A percentile compares a stretch with the other conserved stretches of the same genome.
Conservation (phyloP, 768 basidiomycete genomes). For the Tulasnella sp. region DNA sequence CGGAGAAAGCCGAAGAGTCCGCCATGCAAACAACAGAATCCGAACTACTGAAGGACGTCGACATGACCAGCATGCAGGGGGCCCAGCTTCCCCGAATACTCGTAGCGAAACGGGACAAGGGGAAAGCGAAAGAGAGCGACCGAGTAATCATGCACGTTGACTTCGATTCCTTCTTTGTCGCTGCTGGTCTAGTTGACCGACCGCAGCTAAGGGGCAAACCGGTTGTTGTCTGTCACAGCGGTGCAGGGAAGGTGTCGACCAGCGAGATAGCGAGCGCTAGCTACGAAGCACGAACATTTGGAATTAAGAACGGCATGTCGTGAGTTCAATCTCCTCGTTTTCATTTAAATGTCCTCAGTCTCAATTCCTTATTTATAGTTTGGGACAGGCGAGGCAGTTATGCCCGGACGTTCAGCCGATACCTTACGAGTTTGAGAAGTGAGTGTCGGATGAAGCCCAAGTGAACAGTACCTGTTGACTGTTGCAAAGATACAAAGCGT, state of each 20-base stretch:
- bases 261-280: slow-evolving; percentile 93
- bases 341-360: slow-evolving; percentile 6
- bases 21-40: slow-evolving; percentile 3
- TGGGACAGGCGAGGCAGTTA: slow-evolving; percentile 69
- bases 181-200: slow-evolving; percentile 72
- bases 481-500: slow-evolving; percentile 63
- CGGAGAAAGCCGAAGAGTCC: slow-evolving; percentile 37
- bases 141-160: slow-evolving; percentile 85
- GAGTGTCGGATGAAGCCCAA: slow-evolving; percentile 23
- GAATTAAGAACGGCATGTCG: slow-evolving; percentile 95
- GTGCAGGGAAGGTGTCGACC: slow-evolving; percentile 63
- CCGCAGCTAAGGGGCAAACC: slow-evolving; percentile 82
- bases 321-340: slow-evolving; percentile 29
- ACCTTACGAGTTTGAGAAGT: slow-evolving; percentile 91
- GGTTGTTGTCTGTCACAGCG: slow-evolving; percentile 92
- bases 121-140: slow-evolving; percentile 50
- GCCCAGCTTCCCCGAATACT: slow-evolving; percentile 26
- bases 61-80: slow-evolving; percentile 31
- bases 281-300: slow-evolving; percentile 84
- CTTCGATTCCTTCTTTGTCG: slow-evolving; percentile 96
- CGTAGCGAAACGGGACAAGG: slow-evolving; percentile 34
- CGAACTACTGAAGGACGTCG: neutral
- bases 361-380: slow-evolving; percentile 36
- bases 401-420: slow-evolving; percentile 69
- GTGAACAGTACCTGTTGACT: neutral